These are phyloP conservation scores for Dillenia turbinata DNA, from an alignment of 164 flowering plant species.

Conservation along the genomic window DNA sequence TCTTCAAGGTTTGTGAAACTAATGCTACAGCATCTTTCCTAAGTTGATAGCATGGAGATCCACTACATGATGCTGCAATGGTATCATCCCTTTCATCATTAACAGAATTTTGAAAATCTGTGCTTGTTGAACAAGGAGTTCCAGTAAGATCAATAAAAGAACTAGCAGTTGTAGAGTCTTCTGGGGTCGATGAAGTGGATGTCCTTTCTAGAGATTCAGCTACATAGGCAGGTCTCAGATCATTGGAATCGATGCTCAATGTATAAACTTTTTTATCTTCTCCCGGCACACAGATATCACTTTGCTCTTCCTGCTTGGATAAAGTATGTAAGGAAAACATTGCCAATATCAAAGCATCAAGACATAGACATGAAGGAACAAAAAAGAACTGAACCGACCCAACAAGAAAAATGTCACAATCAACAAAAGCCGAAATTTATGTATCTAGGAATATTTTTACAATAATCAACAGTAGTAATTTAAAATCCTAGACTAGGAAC, in stretches of 20 bases:
- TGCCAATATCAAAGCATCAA: no score
- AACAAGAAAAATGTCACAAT: no score
- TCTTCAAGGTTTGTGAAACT: slow-evolving; percentile 76
- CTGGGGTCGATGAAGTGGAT: slow-evolving; percentile 16
- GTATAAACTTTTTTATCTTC: slow-evolving; percentile 26
- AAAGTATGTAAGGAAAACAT: slow-evolving; percentile 3
- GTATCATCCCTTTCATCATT: slow-evolving; percentile 39
- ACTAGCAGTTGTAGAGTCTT: slow-evolving; percentile 16
- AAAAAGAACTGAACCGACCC: no score
- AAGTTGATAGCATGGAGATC: slow-evolving; percentile 83
- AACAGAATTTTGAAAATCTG: slow-evolving; percentile 18
- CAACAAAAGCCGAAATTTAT: no score
- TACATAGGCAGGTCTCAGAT: slow-evolving; percentile 14
- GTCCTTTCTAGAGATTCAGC: slow-evolving; percentile 23
- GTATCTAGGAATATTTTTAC: no score
- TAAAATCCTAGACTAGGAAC: no score
- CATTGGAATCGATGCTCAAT: slow-evolving; percentile 10
- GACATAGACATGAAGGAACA: no score
- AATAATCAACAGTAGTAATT: no score
- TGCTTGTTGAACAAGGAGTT: slow-evolving; percentile 11
- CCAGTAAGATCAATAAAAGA: slow-evolving; percentile 19
- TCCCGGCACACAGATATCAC: slow-evolving; percentile 16
- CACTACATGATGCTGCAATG: slow-evolving; percentile 57
- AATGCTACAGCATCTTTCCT: slow-evolving; percentile 71
- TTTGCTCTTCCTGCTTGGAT: slow-evolving; percentile 18